Conservation (phyloP, 2,329 filamentous ascomycete species). For the Alternaria hordeiaustralica region DNA sequence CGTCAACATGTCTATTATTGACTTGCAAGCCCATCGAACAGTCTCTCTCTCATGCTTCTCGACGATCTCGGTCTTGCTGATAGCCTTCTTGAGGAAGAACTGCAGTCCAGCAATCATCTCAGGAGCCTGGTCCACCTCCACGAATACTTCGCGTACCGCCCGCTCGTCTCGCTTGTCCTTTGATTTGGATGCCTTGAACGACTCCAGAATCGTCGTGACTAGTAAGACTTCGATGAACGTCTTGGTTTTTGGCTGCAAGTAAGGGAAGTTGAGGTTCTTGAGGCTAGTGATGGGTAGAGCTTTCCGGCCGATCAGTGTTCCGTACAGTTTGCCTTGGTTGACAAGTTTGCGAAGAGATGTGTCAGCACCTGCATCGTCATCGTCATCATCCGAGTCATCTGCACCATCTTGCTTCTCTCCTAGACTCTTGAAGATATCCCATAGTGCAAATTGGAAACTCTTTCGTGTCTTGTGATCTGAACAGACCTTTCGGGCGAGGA, state of each 20-base stretch:
- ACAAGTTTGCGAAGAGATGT: conserved; percentile 66
- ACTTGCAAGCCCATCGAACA: conserved; percentile 54
- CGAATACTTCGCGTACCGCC: conserved; percentile 70
- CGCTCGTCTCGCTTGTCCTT: conserved; percentile 60
- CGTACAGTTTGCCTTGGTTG: conserved; percentile 72
- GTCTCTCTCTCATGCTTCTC: conserved; percentile 59
- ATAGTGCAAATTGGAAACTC: conserved; percentile 85
- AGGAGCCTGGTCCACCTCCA: conserved; percentile 66
- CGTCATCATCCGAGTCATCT: conserved; percentile 63
- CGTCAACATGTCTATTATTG: conserved; percentile 47
- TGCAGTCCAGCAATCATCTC: conserved; percentile 76
- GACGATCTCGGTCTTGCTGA: conserved; percentile 68
- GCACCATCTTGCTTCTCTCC: conserved; percentile 76
- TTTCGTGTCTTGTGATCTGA: conserved; percentile 76
- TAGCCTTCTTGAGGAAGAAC: conserved; percentile 78
- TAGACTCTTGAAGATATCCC: conserved; percentile 83
- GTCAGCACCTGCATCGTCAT: conserved; percentile 58
- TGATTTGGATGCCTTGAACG: conserved; percentile 57
- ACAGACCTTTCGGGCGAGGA: conserved; percentile 82
- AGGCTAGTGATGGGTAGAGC: conserved; percentile 63
- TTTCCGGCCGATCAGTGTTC: conserved; percentile 66
- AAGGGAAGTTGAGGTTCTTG: conserved; percentile 78
- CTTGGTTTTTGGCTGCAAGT: conserved; percentile 76
- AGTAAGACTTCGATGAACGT: conserved; percentile 83
- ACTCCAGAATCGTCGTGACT: conserved; percentile 74